Conservation (phyloP, 2,329 filamentous ascomycete species). For the Fusarium coicis region DNA sequence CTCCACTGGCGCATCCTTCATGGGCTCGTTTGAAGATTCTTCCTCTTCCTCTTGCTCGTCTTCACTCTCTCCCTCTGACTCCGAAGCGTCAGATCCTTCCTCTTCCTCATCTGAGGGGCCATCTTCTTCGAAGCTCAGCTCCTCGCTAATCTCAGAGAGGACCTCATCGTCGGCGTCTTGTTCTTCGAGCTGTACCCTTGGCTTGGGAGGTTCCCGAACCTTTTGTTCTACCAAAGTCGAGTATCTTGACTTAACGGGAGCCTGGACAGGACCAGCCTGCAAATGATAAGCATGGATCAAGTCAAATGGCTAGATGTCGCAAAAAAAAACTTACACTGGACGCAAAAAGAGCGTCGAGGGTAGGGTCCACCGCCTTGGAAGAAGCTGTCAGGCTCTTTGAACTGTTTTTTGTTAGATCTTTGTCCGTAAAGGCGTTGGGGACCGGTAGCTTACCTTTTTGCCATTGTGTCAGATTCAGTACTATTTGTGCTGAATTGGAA, state of each 20-base stretch:
- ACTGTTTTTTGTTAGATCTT: conserved; percentile 45
- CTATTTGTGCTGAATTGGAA: conserved; percentile 5
- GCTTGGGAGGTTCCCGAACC: conserved; percentile 41
- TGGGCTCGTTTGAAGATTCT: conserved; percentile 52
- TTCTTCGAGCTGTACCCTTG: conserved; percentile 45
- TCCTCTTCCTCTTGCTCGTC: conserved; percentile 42
- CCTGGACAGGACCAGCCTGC: conserved; percentile 64
- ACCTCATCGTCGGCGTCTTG: conserved; percentile 50
- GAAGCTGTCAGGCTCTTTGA: conserved; percentile 55
- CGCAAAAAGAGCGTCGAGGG: conserved; percentile 76
- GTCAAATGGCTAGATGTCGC: conserved; percentile 9
- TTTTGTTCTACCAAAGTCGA: conserved; percentile 51
- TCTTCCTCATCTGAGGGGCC: conserved; percentile 43
- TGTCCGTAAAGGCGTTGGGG: conserved; percentile 2
- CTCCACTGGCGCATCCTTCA: conserved; percentile 49
- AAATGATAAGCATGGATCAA: conserved; percentile 24
- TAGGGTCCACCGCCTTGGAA: conserved; percentile 72
- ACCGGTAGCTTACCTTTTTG: conserved; percentile 35
- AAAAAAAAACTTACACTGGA: conserved; percentile 70
- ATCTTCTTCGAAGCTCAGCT: conserved; percentile 49
- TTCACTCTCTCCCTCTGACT: conserved; percentile 39
- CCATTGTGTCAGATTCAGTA: conserved; percentile 33
- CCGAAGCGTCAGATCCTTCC: conserved; percentile 44
- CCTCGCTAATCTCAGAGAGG: conserved; percentile 48
- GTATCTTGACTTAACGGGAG: conserved; percentile 59